phyloP scores from a whole-genome alignment of 805 yeast species.

The Ogataea ganodermae region DNA sequence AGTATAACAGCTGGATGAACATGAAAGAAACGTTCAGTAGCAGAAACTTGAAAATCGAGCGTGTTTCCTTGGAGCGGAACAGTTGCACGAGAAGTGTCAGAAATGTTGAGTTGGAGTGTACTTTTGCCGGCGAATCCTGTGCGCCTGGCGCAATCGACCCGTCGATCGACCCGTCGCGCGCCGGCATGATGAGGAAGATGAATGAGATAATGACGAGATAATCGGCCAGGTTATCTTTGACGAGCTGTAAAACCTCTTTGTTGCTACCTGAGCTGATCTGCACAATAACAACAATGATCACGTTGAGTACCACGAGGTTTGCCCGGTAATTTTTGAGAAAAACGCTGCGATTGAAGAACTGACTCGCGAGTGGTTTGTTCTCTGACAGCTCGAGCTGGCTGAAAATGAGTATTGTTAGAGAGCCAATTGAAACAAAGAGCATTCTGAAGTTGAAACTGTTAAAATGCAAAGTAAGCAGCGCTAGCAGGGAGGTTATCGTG shows the following conservation, averaged over 20 bases:
- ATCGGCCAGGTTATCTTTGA: slow-evolving; percentile 11
- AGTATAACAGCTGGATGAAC: slow-evolving; percentile 90
- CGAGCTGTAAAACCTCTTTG: background rate
- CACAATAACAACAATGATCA: slow-evolving; percentile 15
- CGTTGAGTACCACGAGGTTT: slow-evolving; percentile 27
- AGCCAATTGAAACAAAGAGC: slow-evolving; percentile 34
- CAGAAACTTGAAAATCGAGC: slow-evolving; percentile 85
- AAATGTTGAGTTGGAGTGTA: slow-evolving; percentile 20
- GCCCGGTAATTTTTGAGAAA: slow-evolving; percentile 27
- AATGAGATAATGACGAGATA: slow-evolving; percentile 17
- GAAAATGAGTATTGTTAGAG: slow-evolving; percentile 29
- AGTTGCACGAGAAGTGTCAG: slow-evolving; percentile 35
- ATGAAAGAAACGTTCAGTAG: slow-evolving; percentile 86
- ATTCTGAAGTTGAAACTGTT: slow-evolving; percentile 30
- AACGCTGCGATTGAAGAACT: slow-evolving; percentile 26
- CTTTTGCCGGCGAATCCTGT: background rate
- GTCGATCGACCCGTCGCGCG: slow-evolving; percentile 6
- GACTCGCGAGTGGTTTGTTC: slow-evolving; percentile 13
- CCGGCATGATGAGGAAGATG: slow-evolving; percentile 18
- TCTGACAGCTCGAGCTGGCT: slow-evolving; percentile 33
- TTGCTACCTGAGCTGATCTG: slow-evolving; percentile 16
- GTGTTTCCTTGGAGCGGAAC: slow-evolving; percentile 63
- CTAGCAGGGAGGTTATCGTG: slow-evolving; percentile 11
- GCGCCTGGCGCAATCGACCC: background rate
- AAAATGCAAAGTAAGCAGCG: slow-evolving; percentile 16